Evolutionary conservation across 371 early-diverging fungal genomes (phyloP), one percentile per base, ranked within the genome.

Genomic region (Rhizomucor pusillus): DNA sequence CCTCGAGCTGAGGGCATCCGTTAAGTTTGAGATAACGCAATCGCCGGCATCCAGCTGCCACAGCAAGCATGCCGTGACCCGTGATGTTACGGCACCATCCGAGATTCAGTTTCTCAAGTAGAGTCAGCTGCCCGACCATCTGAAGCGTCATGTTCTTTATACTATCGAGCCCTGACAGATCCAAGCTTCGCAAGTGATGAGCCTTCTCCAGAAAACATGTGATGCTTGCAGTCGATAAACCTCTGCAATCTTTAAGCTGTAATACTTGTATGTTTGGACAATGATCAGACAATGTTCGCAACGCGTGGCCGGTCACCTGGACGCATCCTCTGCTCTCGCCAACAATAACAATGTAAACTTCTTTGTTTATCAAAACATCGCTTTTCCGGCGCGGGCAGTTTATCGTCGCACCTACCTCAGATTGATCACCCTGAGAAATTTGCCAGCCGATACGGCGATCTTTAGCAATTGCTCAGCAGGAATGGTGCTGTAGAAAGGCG

Each of bases 41-140:
- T 11, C 55, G 50, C 6, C 60, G 69, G 55, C 77, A 78, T 24
- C 67, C 59, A 24, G 60, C 49, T 0, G 72, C 60, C 16, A 80
- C 29, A 3, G 69, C 57, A 9, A 61, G 59, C 1, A 79, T 48
- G 5, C 79, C 84, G 1, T 59, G 46, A 0, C 79, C 80, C 5
- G 77, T 74, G 47, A 84, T 73, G 39, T 81, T 75, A 7, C 72
- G 64, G 47, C 84, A 84, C 80, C 81, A 81, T 11, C 69, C 72
- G 9, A 84, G 33, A 39, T 81, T 79, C 3, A 84, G 63, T 34
- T 59, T 61, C 35, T 74, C 69, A 3, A 84, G 54, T 16, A 62
- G 55, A 0, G 62, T 63, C 9, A 73, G 68, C 24, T 59, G 54
- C 1, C 60, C 63, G 18, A 73, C 56, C 48, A 62, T 52, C n/a